Evolutionary conservation across 176 grass and related monocot genomes (phyloP).

Genomic region (Triticum turgidum): DNA sequence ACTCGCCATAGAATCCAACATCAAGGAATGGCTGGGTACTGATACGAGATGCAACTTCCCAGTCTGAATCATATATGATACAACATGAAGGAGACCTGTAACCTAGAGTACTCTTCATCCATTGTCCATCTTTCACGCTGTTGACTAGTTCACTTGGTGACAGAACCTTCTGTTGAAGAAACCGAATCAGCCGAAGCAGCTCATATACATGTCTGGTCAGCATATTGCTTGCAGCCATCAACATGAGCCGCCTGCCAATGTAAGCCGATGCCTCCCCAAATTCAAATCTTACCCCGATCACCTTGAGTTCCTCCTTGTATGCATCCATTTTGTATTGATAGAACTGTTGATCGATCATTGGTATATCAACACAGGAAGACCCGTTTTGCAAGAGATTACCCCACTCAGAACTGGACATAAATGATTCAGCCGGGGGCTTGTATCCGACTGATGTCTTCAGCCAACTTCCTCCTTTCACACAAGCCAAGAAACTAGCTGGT

Average conservation of each 20-base stretch:
- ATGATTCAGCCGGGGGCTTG: too few species aligned
- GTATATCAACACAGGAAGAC: too few species aligned
- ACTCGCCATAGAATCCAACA: conserved; percentile 40
- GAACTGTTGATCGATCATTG: too few species aligned
- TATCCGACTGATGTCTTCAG: too few species aligned
- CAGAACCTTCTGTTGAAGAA: conserved; percentile 38
- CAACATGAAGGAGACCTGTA: conserved; percentile 35
- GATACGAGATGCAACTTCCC: conserved; percentile 36
- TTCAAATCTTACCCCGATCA: neutral
- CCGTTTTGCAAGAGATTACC: too few species aligned
- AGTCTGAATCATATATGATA: conserved; percentile 48
- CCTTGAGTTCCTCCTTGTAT: too few species aligned
- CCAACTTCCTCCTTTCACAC: too few species aligned
- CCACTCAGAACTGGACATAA: too few species aligned
- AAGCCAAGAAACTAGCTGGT: too few species aligned
- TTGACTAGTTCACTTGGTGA: conserved; percentile 42
- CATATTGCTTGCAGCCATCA: conserved; percentile 5
- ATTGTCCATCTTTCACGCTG: conserved; percentile 34
- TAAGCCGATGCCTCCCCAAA: conserved; percentile 43
- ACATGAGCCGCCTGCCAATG: conserved; percentile 46
- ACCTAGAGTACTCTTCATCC: conserved; percentile 59
- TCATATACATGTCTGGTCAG: conserved; percentile 52
- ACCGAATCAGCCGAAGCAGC: conserved; percentile 62
- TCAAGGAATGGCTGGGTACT: conserved; percentile 59
- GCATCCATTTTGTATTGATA: too few species aligned